Evolutionary conservation across 192 early-diverging fungal genomes (phyloP).

Genomic region (Backusella liffmaniae): DNA sequence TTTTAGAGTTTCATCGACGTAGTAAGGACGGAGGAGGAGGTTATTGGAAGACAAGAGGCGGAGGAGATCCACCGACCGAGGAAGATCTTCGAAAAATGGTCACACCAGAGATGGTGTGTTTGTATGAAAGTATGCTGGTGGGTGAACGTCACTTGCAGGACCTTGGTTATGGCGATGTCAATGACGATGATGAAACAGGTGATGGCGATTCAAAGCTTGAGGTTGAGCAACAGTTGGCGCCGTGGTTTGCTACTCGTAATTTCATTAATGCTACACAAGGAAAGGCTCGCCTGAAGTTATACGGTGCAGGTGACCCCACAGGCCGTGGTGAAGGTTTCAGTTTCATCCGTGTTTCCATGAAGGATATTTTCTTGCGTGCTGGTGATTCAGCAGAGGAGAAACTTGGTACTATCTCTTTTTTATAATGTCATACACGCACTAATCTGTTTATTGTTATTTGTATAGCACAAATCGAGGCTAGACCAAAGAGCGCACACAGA

Average conservation of each 20-base stretch:
- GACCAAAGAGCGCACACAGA: conserved; percentile 79
- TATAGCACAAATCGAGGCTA: conserved; percentile 71
- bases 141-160: conserved; percentile 91
- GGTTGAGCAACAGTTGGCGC: conserved; percentile 91
- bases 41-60: conserved; percentile 87
- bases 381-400: conserved; percentile 85
- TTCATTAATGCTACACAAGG: conserved; percentile 91
- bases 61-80: conserved; percentile 71
- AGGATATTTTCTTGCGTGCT: conserved; percentile 90
- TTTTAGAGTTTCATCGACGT: conserved; percentile 85
- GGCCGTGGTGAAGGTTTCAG: conserved; percentile 95
- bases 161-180: conserved; percentile 78
- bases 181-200: conserved; percentile 71
- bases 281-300: conserved; percentile 94
- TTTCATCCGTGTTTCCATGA: conserved; percentile 96
- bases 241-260: conserved; percentile 94
- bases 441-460: background rate
- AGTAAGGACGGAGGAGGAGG: conserved; percentile 75
- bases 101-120: conserved; percentile 94
- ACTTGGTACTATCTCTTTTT: conserved; percentile 41
- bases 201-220: conserved; percentile 70
- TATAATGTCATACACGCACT: background rate
- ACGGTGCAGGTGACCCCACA: conserved; percentile 96
- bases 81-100: conserved; percentile 90
- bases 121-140: conserved; percentile 90